Conservation (phyloP, 2,329 filamentous ascomycete genomes). For the Neofusicoccum cordaticola region DNA sequence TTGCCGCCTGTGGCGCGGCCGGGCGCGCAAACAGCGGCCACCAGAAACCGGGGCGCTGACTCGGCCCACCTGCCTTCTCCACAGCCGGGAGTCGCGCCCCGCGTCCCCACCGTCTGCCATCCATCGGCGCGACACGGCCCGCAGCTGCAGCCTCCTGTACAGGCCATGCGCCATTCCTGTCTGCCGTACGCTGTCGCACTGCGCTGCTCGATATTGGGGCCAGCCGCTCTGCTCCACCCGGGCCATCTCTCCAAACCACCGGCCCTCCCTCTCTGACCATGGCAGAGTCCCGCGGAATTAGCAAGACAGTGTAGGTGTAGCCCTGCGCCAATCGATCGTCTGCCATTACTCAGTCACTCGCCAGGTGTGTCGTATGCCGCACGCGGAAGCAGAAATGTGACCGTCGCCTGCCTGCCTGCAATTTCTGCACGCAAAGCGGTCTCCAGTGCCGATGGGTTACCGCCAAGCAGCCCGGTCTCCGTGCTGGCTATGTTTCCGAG, state of each 20-base stretch:
- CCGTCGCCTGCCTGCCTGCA: slow-evolving; percentile 25
- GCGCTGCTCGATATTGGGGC: background rate
- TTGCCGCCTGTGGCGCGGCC: background rate
- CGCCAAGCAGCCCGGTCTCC: slow-evolving; percentile 32
- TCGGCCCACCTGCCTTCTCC: background rate
- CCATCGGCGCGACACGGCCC: slow-evolving; percentile 6
- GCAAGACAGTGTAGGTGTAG: slow-evolving; percentile 24
- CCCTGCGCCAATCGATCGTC: background rate
- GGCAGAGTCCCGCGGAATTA: slow-evolving; percentile 15
- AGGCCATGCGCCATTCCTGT: background rate
- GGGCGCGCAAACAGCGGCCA: background rate
- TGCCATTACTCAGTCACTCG: background rate
- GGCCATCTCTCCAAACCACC: background rate
- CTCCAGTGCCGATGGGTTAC: slow-evolving; percentile 27
- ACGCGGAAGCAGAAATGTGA: slow-evolving; percentile 28
- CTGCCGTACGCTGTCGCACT: background rate
- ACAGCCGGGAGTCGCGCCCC: background rate
- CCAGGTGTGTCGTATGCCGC: slow-evolving; percentile 27
- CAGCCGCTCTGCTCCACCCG: background rate
- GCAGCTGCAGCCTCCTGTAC: background rate
- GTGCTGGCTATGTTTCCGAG: slow-evolving; percentile 44
- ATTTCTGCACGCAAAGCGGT: slow-evolving; percentile 22
- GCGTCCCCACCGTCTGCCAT: background rate
- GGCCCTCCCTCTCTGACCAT: background rate
- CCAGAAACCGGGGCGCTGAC: background rate